A percentile compares a stretch with the other conserved stretches of the same genome.
Conservation (phyloP, 208 protist genomes). For the Phytomonas francai region DNA sequence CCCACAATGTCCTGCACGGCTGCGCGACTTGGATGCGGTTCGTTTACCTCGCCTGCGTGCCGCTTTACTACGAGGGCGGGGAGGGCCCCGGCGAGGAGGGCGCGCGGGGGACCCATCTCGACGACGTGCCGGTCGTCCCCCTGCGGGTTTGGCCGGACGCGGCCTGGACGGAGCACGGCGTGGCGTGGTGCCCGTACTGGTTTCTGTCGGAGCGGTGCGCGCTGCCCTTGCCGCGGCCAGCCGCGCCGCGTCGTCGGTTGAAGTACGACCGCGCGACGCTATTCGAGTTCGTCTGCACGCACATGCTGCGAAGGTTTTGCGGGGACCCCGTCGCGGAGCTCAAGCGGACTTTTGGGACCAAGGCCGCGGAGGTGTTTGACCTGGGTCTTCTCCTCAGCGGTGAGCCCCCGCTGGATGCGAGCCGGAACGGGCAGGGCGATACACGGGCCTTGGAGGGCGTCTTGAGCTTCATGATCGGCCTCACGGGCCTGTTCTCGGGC, state of each 20-base stretch:
- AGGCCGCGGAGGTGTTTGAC: slow-evolving; percentile 1
- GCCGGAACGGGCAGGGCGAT: no score
- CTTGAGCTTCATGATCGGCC: no score
- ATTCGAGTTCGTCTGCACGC: slow-evolving; percentile 16
- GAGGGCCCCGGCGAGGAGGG: no score
- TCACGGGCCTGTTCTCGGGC: no score
- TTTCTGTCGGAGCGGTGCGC: no score
- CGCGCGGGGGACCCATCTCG: no score
- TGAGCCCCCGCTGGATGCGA: slow-evolving; percentile 1
- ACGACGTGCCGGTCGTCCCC: slow-evolving; percentile 1
- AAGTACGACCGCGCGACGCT: slow-evolving; percentile 17
- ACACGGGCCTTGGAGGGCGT: no score
- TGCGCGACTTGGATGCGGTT: slow-evolving; percentile 24
- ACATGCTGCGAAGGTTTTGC: slow-evolving; percentile 12
- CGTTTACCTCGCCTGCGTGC: slow-evolving; percentile 22
- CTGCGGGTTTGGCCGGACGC: neutral
- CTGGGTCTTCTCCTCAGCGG: neutral
- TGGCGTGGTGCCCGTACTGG: neutral
- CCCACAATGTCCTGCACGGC: slow-evolving; percentile 30
- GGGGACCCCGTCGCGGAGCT: slow-evolving; percentile 2
- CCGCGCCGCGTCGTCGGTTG: slow-evolving; percentile 11
- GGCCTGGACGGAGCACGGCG: neutral
- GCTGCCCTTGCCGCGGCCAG: neutral
- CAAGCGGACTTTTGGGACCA: neutral
- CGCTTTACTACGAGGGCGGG: slow-evolving; percentile 7